A percentile compares a stretch with the other conserved stretches of the same genome.
phyloP scores from a whole-genome alignment of 2,329 filamentous ascomycete genomes.

The Fusarium nematophilum region DNA sequence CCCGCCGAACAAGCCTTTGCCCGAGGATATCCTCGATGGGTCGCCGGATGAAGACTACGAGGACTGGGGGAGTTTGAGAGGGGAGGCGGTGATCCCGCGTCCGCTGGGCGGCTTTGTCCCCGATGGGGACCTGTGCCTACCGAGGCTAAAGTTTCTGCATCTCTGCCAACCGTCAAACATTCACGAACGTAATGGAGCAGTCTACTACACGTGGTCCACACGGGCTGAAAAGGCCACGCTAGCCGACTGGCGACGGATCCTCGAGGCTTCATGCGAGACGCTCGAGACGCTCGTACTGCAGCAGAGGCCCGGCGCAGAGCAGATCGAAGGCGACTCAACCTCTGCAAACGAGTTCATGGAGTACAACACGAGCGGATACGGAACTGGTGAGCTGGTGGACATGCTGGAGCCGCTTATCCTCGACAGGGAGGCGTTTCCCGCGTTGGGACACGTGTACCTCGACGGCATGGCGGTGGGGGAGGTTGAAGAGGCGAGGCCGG shows the following conservation, averaged over 20 bases:
- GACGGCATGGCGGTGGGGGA: no score
- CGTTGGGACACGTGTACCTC: no score
- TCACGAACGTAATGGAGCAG: no score
- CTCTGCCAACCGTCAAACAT: constrained; percentile 13
- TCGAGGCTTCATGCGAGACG: not conserved
- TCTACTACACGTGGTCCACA: not conserved
- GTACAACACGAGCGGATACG: no score
- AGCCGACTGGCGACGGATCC: not conserved
- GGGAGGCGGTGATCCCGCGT: constrained; percentile 2
- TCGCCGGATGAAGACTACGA: not conserved
- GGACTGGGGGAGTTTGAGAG: not conserved
- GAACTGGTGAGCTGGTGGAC: no score
- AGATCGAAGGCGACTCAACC: not conserved
- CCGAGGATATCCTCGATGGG: not conserved
- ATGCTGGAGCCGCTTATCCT: no score
- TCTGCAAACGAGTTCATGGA: no score
- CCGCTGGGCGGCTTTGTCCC: constrained; percentile 16
- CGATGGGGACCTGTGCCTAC: not conserved
- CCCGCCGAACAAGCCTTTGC: not conserved
- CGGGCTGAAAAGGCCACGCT: not conserved
- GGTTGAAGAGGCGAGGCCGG: no score
- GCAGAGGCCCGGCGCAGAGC: not conserved
- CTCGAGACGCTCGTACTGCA: not conserved
- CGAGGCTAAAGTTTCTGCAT: constrained; percentile 1
- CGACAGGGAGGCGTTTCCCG: no score